Base-by-base conservation (phyloP, 2,329 filamentous ascomycete genomes). In the Proliferodiscus dingleyae region DNA sequence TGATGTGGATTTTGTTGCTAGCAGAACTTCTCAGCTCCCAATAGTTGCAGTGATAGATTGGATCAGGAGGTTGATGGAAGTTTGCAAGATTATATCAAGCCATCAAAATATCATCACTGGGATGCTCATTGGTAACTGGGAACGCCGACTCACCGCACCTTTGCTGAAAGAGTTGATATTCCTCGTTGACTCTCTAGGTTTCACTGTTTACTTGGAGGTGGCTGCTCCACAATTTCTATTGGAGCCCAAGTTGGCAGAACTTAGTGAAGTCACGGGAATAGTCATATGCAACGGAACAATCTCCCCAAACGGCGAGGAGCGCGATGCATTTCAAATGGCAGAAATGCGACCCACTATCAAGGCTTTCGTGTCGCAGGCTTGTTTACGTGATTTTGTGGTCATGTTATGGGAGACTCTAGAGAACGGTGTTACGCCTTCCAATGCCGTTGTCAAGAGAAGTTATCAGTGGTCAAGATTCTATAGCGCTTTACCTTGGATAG, bases 241-340 rank as follows among this genome's bases (percentile, higher is more conserved):
- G 5, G 52, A 57, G 16, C 46, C 49, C 8, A 44, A 41, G 36
- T 33, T 57, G 24, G 43, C 47, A 41, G 49, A 57, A 43, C 42
- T 61, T 13, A 28, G 53, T 9, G 49, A 55, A 36, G 33, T 70
- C 15, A 56, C 59, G 3, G 70, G 71, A 4, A 43, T 71, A 28
- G 64, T 72, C 33, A 63, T 70, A 39, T 63, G 67, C 37, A 72
- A 71, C 52, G 70, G 67, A 1, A 68, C 64, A 15, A 72, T 72
- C 23, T 61, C 68, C 3, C 55, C 57, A 5, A 64, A 67, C 41
- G 71, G 71, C 5, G 58, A 68, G 39, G 61, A 67, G 11, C 61
- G 67, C 15, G 68, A 73, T 50, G 72, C 68, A 50, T 72, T 71
- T 51, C 65, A 68, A 38, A 64, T 63, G 58, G 56, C 41, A 51